A percentile compares a stretch with the other conserved stretches of the same genome.
phyloP scores from a whole-genome alignment of 495 filamentous ascomycete genomes.

The Polyplosphaeria fusca region DNA sequence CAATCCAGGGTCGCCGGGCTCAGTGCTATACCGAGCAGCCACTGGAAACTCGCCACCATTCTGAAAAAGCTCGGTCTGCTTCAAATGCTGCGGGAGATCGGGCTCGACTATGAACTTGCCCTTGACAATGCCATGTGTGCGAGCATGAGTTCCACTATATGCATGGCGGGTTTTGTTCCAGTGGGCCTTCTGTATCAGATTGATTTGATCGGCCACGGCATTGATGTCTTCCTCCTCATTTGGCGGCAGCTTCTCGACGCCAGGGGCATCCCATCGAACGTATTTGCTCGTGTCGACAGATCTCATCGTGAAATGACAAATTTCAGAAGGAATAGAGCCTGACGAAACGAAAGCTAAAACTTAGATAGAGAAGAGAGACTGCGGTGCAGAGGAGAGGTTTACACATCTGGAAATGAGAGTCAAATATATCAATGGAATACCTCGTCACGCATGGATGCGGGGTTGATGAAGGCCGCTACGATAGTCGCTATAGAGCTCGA shows the following conservation, averaged over 20 bases:
- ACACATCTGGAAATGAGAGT: no score
- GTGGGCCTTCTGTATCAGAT: slow-evolving; percentile 48
- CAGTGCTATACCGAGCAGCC: slow-evolving; percentile 44
- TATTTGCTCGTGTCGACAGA: slow-evolving; percentile 39
- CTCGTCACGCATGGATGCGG: no score
- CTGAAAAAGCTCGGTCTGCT: slow-evolving; percentile 47
- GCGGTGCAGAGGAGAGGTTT: not conserved
- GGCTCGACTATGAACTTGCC: slow-evolving; percentile 45
- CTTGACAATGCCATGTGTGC: slow-evolving; percentile 49
- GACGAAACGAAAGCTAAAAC: not conserved
- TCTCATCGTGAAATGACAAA: not conserved
- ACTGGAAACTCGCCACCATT: slow-evolving; percentile 43
- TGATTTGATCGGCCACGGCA: slow-evolving; percentile 48
- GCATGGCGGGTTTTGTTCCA: slow-evolving; percentile 48
- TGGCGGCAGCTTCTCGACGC: slow-evolving; percentile 46
- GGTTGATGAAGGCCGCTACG: no score
- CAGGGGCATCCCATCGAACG: slow-evolving; percentile 44
- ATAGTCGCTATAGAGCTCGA: not conserved
- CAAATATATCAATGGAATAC: no score
- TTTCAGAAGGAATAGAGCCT: not conserved
- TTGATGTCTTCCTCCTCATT: slow-evolving; percentile 48
- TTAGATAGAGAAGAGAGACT: not conserved
- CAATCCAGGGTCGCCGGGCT: slow-evolving; percentile 45
- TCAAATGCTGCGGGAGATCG: slow-evolving; percentile 44
- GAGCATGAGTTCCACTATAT: slow-evolving; percentile 45